phyloP scores from a whole-genome alignment of 169 alveolate species.

The Plasmodium vinckei region DNA sequence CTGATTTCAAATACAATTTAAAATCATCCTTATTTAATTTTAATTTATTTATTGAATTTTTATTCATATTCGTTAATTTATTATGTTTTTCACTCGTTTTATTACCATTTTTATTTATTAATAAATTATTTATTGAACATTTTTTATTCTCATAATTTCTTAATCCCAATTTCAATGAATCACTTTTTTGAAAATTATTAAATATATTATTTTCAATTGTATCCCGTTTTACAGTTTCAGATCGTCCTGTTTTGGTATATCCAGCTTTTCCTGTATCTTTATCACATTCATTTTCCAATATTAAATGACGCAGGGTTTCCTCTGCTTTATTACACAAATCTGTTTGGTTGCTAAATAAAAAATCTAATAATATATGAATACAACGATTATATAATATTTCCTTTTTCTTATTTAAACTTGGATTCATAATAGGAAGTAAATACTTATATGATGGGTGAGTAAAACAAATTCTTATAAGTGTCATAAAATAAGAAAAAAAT shows the following conservation, averaged over 20 bases:
- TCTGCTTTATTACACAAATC: conserved; percentile 38
- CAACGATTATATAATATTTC: conserved; percentile 45
- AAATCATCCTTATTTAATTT: conserved; percentile 60
- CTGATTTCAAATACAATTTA: conserved; percentile 31
- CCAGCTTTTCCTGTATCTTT: conserved; percentile 13
- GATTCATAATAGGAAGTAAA: conserved; percentile 7
- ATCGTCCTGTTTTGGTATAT: background rate
- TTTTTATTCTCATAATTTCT: background rate
- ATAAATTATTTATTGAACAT: conserved; percentile 13
- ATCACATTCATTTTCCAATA: conserved; percentile 25
- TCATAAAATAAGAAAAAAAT: conserved; percentile 44
- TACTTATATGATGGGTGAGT: conserved; percentile 34
- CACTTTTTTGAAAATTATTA: background rate
- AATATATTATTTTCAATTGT: background rate
- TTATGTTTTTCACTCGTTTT: background rate
- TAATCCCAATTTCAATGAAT: background rate
- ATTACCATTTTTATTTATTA: conserved; percentile 9
- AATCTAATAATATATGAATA: conserved; percentile 45
- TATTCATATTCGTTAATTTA: conserved; percentile 25
- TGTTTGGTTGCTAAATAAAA: conserved; percentile 39
- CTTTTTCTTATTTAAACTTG: conserved; percentile 10
- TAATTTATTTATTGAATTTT: background rate
- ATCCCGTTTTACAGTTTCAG: background rate
- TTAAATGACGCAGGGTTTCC: conserved; percentile 13
- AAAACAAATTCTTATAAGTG: conserved; percentile 34